Evolutionary conservation across 805 yeast genomes (phyloP).

Genomic region (Kuraishia floccosa): DNA sequence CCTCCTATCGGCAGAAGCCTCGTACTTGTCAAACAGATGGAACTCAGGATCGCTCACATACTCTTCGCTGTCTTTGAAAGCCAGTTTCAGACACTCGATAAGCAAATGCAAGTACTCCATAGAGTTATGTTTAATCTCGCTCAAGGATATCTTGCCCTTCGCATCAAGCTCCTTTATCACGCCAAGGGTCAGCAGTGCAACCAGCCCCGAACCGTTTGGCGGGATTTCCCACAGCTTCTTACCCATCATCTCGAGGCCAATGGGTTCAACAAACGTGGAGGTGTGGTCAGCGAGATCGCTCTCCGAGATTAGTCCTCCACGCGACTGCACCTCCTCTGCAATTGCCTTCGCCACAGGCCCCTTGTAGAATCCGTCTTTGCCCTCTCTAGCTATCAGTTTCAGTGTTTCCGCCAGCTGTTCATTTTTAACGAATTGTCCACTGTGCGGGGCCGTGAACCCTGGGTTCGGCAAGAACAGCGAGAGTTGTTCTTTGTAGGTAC

Average conservation of each 20-base stretch:
- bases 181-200: slow-evolving; percentile 64
- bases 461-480: slow-evolving; percentile 24
- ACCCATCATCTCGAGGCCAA: slow-evolving; percentile 38
- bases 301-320: slow-evolving; percentile 44
- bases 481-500: slow-evolving; percentile 12
- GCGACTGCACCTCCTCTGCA: slow-evolving; percentile 33
- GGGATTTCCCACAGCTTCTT: slow-evolving; percentile 70
- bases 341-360: slow-evolving; percentile 64
- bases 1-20: no score
- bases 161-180: slow-evolving; percentile 44
- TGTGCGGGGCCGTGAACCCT: slow-evolving; percentile 33
- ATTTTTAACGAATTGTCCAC: slow-evolving; percentile 50
- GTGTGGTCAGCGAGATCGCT: slow-evolving; percentile 49
- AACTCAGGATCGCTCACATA: slow-evolving; percentile 54
- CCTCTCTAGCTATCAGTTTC: slow-evolving; percentile 37
- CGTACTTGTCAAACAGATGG: slow-evolving; percentile 11
- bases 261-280: slow-evolving; percentile 57
- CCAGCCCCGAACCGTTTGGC: slow-evolving; percentile 76
- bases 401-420: slow-evolving; percentile 40
- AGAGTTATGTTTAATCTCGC: slow-evolving; percentile 47
- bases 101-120: slow-evolving; percentile 57
- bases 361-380: slow-evolving; percentile 57
- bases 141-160: slow-evolving; percentile 28
- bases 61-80: slow-evolving; percentile 67
- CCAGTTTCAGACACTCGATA: slow-evolving; percentile 62